Percentiles rank a stretch among this genome's conserved stretches.
Conservation (phyloP, 2,329 filamentous ascomycete species). For the Zarea fungicola region DNA sequence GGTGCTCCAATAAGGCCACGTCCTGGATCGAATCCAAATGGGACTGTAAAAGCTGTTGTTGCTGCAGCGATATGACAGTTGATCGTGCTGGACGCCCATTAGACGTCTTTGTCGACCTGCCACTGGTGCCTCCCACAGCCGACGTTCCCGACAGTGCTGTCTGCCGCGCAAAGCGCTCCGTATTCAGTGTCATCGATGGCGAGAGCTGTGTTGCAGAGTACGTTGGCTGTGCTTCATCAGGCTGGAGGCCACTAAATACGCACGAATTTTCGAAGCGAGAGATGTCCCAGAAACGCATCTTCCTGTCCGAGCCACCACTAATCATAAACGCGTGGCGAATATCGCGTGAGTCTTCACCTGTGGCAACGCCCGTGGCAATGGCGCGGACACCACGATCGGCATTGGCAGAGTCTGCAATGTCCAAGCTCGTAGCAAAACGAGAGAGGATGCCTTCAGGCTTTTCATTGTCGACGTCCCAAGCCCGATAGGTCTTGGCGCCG, state of each 20-base stretch:
- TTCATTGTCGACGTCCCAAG: slow-evolving; percentile 88
- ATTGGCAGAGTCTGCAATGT: slow-evolving; percentile 50
- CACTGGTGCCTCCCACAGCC: slow-evolving; percentile 26
- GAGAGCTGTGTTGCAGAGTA: slow-evolving; percentile 63
- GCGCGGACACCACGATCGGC: slow-evolving; percentile 67
- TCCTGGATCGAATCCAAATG: slow-evolving; percentile 87
- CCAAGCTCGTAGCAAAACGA: slow-evolving; percentile 72
- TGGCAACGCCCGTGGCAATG: slow-evolving; percentile 68
- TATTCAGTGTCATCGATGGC: slow-evolving; percentile 59
- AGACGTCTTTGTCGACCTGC: slow-evolving; percentile 19
- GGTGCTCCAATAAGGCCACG: slow-evolving; percentile 79
- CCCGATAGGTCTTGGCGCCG: slow-evolving; percentile 62
- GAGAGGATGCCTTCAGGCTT: slow-evolving; percentile 79
- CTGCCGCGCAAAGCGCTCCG: slow-evolving; percentile 51
- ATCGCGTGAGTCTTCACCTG: slow-evolving; percentile 63
- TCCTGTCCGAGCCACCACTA: slow-evolving; percentile 83
- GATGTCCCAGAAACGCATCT: slow-evolving; percentile 91
- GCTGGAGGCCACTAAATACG: slow-evolving; percentile 72
- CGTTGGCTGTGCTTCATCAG: slow-evolving; percentile 65
- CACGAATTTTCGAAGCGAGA: slow-evolving; percentile 69
- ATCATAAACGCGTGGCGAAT: slow-evolving; percentile 77
- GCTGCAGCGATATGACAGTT: slow-evolving; percentile 81
- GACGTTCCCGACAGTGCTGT: slow-evolving; percentile 27
- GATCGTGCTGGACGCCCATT: slow-evolving; percentile 56
- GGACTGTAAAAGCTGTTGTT: slow-evolving; percentile 77